Evolutionary conservation across 2,329 filamentous ascomycete genomes (phyloP), one percentile per base, ranked within the genome.

Genomic region (Aspergillus calidoustus): DNA sequence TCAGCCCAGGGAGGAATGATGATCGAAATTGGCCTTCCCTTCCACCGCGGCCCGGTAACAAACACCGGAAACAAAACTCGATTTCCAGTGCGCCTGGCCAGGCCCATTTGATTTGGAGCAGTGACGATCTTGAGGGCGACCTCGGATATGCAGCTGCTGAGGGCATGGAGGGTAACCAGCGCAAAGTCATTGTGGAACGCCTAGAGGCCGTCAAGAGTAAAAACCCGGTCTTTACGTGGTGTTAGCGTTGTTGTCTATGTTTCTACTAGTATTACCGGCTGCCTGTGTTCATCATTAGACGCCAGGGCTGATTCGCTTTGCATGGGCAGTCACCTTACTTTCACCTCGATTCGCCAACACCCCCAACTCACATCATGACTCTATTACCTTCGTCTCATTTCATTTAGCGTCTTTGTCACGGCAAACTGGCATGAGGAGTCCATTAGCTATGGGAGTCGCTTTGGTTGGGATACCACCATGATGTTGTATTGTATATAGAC

Each of bases 141-240:
- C 80, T 99, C 30, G 95, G 95, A 9, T 99, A 96, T 78, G 92
- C 93, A 11, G 94, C 93, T 1, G 95, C 95, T 0, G 92, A 94
- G 75, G 95, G 92, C 28, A 92, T 96, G 87, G 95, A 98, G 77
- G 91, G 91, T 13, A 91, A 93, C 71, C 89, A 91, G 75, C 87
- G 93, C 70, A 96, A 95, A 78, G 95, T 99, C 52, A 98, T 99
- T 82, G 93, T 99, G 52, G 95, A 99, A 82, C 85, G 95, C 65
- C 80, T 99, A 61, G 95, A 99, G 82, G 91, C 94, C 63, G 95
- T 99, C 64, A 98, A 98, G 84, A 92, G 89, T 74, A 91, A 90
- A 75, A 96, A 96, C 74, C 95, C 95, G 2, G 93, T 99, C 34
- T 99, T 99, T 78, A 97, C 91, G 49, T 99, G 95, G 91, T 99